Percentiles rank a stretch among this genome's conserved stretches.
These are phyloP conservation scores for Saksenaea oblongispora DNA, from an alignment of 371 early-diverging fungal genomes.

Conservation along the genomic window DNA sequence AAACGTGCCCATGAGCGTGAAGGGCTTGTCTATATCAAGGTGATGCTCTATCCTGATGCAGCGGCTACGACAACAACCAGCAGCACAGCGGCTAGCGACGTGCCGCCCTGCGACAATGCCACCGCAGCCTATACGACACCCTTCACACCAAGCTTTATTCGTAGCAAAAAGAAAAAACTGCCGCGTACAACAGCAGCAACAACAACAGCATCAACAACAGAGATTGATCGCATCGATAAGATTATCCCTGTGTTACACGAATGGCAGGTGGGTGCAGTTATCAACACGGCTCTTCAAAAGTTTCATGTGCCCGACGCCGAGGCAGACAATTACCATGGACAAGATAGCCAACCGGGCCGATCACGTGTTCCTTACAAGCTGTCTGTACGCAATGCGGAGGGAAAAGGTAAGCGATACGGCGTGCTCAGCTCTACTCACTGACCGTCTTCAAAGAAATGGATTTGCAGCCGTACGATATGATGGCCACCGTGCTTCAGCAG, in stretches of 20 bases:
- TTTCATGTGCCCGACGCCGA: slow-evolving; percentile 20
- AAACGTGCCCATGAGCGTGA: slow-evolving; percentile 6
- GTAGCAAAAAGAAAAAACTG: slow-evolving; percentile 6
- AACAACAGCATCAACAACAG: not conserved
- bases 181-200: not conserved
- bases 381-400: not conserved
- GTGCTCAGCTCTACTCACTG: not conserved
- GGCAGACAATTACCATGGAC: slow-evolving; percentile 6
- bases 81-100: not conserved
- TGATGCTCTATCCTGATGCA: slow-evolving; percentile 10
- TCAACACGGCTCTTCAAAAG: slow-evolving; percentile 18
- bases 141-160: not conserved
- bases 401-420: not conserved
- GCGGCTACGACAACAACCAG: not conserved
- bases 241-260: slow-evolving; percentile 17
- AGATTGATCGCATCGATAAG: slow-evolving; percentile 22
- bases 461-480: not conserved
- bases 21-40: slow-evolving; percentile 14
- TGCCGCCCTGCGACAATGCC: not conserved
- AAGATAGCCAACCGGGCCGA: not conserved
- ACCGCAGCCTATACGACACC: not conserved
- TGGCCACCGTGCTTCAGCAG: not conserved
- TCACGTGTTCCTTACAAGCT: not conserved
- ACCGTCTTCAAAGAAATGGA: slow-evolving; percentile 1
- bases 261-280: slow-evolving; percentile 11